Evolutionary conservation across 106 monocot species (phyloP).

Genomic region (Cymbidium sinense): DNA sequence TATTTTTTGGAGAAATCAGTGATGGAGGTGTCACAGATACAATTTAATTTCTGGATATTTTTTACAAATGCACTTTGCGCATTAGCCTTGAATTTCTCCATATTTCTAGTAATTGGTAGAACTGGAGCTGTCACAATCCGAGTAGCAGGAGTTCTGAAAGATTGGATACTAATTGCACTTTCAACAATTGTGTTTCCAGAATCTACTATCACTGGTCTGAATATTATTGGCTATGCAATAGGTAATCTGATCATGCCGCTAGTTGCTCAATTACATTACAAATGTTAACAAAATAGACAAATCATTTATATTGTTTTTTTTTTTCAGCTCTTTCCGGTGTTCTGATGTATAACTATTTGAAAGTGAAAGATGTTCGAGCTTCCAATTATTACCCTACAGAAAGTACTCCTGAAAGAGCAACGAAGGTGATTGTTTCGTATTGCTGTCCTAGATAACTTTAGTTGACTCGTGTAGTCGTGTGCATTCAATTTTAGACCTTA

Average conservation of each 20-base stretch:
- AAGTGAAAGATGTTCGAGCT: conserved; percentile 67
- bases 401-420: conserved; percentile 45
- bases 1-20: conserved; percentile 69
- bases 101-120: conserved; percentile 92
- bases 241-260: conserved; percentile 29
- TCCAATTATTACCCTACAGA: conserved; percentile 47
- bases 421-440: conserved; percentile 44
- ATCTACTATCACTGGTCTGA: conserved; percentile 85
- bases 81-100: conserved; percentile 83
- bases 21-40: conserved; percentile 69
- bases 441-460: not conserved
- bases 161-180: conserved; percentile 94
- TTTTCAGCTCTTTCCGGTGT: conserved; percentile 84
- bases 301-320: not conserved
- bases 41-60: conserved; percentile 89
- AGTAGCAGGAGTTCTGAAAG: conserved; percentile 94
- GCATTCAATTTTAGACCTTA: not conserved
- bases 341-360: conserved; percentile 95
- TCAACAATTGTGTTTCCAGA: conserved; percentile 96
- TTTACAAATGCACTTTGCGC: conserved; percentile 87
- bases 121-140: conserved; percentile 94
- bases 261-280: not conserved
- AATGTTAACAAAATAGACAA: not conserved
- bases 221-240: conserved; percentile 86
- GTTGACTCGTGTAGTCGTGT: not conserved